Percentiles rank a stretch among this genome's conserved stretches.
Evolutionary conservation across 441 rosid genomes (phyloP).

Genomic region (Gossypium lobatum): DNA sequence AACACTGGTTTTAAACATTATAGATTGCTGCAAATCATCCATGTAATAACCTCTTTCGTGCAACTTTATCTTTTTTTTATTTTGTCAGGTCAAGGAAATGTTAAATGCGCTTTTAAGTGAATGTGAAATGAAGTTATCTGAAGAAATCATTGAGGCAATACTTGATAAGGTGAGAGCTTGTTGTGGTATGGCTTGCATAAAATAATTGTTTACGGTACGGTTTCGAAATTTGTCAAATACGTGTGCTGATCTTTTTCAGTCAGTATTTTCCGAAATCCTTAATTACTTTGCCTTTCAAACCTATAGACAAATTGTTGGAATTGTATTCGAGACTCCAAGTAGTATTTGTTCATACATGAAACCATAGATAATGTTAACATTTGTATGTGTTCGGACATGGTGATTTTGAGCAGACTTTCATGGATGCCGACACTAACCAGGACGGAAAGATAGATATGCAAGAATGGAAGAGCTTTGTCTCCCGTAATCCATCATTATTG

Average conservation of each 20-base stretch:
- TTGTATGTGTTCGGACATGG: neutral
- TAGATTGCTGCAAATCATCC: conserved; percentile 3
- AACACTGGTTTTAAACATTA: neutral
- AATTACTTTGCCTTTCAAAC: no score
- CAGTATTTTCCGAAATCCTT: no score
- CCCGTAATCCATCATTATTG: conserved; percentile 72
- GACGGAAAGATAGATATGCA: conserved; percentile 85
- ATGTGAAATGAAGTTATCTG: conserved; percentile 84
- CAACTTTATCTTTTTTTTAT: conserved; percentile 28
- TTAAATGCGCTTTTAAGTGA: conserved; percentile 86
- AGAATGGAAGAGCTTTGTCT: conserved; percentile 81
- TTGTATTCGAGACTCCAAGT: no score
- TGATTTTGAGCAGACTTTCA: conserved; percentile 56
- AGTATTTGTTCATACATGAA: no score
- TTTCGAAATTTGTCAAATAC: neutral
- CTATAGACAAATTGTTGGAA: no score
- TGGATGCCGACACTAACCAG: conserved; percentile 72
- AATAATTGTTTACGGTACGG: neutral
- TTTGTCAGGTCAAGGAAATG: conserved; percentile 91
- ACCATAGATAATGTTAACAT: neutral
- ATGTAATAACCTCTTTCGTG: conserved; percentile 15
- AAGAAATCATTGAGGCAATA: conserved; percentile 88
- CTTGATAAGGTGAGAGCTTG: conserved; percentile 69
- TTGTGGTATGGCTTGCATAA: neutral
- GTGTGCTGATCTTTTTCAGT: no score